Conservation (phyloP, 2,329 filamentous ascomycete genomes). For the Exserohilum turcica region DNA sequence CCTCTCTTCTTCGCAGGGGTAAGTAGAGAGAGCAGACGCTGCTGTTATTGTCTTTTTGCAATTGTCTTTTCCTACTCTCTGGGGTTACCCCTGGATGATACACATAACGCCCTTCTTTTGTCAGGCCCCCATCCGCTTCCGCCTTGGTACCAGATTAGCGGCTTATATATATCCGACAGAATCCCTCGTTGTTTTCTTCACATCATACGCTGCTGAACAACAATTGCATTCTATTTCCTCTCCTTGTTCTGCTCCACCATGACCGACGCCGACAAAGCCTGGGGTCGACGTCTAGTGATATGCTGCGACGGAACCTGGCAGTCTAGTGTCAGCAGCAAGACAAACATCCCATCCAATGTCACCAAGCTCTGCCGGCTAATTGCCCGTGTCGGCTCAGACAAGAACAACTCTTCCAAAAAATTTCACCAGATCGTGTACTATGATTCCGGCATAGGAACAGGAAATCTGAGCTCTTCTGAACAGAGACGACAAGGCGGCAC, state of each 20-base stretch:
- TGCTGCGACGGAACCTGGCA: conserved; percentile 49
- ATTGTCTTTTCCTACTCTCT: conserved; percentile 2
- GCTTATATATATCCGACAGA: background rate
- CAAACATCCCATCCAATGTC: conserved; percentile 45
- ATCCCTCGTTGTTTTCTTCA: background rate
- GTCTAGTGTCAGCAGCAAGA: conserved; percentile 34
- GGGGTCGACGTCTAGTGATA: conserved; percentile 42
- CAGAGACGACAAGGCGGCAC: conserved; percentile 46
- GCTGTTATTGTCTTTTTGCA: background rate
- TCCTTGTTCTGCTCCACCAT: conserved; percentile 10
- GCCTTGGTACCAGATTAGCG: conserved; percentile 8
- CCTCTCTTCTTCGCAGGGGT: background rate
- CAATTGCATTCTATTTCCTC: background rate
- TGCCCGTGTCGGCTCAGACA: conserved; percentile 34
- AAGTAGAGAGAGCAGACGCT: conserved; percentile 2
- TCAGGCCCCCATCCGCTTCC: conserved; percentile 1
- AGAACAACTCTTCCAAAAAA: conserved; percentile 28
- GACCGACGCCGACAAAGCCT: conserved; percentile 24
- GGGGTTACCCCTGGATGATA: conserved; percentile 10
- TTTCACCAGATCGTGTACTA: conserved; percentile 48
- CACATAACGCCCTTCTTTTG: conserved; percentile 4
- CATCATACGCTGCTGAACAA: background rate
- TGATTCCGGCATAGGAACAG: conserved; percentile 44
- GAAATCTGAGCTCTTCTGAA: conserved; percentile 35
- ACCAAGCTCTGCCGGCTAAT: conserved; percentile 44